Evolutionary conservation across 805 yeast genomes (phyloP).

Genomic region (Ogataea pignaliae): DNA sequence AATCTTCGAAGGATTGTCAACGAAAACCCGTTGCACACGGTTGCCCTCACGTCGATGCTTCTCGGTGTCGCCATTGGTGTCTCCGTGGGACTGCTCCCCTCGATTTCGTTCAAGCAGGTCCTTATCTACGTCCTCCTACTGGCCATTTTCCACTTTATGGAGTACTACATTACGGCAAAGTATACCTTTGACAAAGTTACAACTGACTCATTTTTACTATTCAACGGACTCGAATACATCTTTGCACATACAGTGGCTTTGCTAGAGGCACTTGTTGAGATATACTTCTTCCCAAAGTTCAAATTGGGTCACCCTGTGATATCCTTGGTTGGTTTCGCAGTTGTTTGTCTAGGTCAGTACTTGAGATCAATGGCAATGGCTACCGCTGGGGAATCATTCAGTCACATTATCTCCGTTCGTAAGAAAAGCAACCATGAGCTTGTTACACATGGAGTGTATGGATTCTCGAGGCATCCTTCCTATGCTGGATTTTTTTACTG

Average conservation of each 20-base stretch:
- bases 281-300: conserved; percentile 35
- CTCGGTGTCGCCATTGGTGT: conserved; percentile 43
- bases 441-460: conserved; percentile 72
- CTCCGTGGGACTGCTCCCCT: conserved; percentile 28
- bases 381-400: conserved; percentile 82
- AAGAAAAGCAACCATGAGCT: conserved; percentile 55
- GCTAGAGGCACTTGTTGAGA: conserved; percentile 44
- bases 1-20: conserved; percentile 15
- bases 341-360: conserved; percentile 58
- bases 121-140: conserved; percentile 47
- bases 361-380: conserved; percentile 77
- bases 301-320: conserved; percentile 15
- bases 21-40: conserved; percentile 38
- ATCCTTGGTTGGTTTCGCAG: conserved; percentile 40
- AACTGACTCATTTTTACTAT: conserved; percentile 63
- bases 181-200: conserved; percentile 65
- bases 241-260: conserved; percentile 55
- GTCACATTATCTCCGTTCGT: conserved; percentile 64
- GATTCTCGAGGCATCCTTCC: conserved; percentile 75
- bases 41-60: conserved; percentile 39
- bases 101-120: conserved; percentile 27
- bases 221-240: conserved; percentile 57
- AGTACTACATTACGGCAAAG: conserved; percentile 73
- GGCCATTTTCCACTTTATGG: conserved; percentile 71
- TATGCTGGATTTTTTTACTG: conserved; percentile 91